These are phyloP conservation scores for Cyberlindnera veronae DNA, from an alignment of 805 yeast genomes.

Conservation along the genomic window DNA sequence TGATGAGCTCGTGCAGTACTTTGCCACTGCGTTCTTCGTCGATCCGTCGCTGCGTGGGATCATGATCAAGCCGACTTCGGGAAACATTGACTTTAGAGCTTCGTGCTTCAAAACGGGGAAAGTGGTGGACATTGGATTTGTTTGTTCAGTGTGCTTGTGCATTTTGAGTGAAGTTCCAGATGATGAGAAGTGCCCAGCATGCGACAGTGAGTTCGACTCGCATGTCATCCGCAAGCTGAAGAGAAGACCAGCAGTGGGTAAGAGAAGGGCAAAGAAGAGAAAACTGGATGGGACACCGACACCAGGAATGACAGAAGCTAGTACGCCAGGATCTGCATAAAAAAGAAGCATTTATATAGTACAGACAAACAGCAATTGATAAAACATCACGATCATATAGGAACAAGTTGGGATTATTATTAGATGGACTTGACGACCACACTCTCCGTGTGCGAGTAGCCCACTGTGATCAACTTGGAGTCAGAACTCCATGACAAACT, in stretches of 20 bases:
- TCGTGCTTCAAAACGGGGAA: constrained; percentile 90
- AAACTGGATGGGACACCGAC: constrained; percentile 27
- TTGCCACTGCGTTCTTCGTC: constrained; percentile 76
- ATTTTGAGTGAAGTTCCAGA: constrained; percentile 68
- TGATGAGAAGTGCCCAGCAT: constrained; percentile 74
- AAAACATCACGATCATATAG: neutral
- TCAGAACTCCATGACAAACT: constrained; percentile 34
- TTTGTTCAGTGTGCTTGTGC: constrained; percentile 92
- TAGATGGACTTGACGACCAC: constrained; percentile 8
- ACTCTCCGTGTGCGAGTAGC: constrained; percentile 32
- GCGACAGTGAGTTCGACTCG: constrained; percentile 74
- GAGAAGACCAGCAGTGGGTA: constrained; percentile 54
- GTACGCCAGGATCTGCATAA: neutral
- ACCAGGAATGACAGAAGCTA: neutral
- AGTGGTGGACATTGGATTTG: constrained; percentile 89
- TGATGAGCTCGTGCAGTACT: constrained; percentile 76
- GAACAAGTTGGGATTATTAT: neutral
- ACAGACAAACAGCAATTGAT: neutral
- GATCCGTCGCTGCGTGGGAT: constrained; percentile 81
- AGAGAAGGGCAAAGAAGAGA: constrained; percentile 34
- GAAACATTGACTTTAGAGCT: constrained; percentile 89
- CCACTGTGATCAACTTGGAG: constrained; percentile 28
- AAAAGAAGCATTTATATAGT: neutral
- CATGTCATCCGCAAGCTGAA: constrained; percentile 53
- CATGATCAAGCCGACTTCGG: constrained; percentile 75